A percentile compares a stretch with the other conserved stretches of the same genome.
phyloP scores from a whole-genome alignment of 306 rosid species.

The Pterocarpus santalinus region DNA sequence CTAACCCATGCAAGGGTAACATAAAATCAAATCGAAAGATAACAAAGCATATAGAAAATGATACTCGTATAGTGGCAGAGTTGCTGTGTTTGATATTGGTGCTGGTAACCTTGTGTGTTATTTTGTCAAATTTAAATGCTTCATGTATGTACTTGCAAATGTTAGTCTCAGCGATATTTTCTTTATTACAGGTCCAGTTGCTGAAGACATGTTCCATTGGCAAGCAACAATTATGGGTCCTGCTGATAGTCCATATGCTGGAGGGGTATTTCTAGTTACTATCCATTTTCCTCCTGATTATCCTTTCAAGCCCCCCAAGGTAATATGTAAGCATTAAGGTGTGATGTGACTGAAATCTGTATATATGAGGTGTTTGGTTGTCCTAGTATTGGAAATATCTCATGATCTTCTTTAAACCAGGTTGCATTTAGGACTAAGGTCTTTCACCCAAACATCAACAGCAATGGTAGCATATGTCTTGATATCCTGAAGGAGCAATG shows the following conservation, averaged over 20 bases:
- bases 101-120: not conserved
- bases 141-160: not conserved
- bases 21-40: not conserved
- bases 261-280: constrained; percentile 77
- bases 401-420: constrained; percentile 30
- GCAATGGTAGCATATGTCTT: constrained; percentile 83
- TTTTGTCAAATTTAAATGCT: constrained; percentile 7
- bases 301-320: constrained; percentile 89
- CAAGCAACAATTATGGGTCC: constrained; percentile 85
- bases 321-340: constrained; percentile 30
- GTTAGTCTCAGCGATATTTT: not conserved
- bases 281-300: constrained; percentile 77
- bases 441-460: constrained; percentile 76
- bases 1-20: too few relatives aligned
- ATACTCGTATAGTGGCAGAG: not conserved
- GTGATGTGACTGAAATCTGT: not conserved
- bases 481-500: constrained; percentile 82
- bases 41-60: not conserved
- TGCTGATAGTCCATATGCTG: constrained; percentile 77
- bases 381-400: constrained; percentile 28
- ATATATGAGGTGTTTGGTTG: not conserved
- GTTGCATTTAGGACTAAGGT: constrained; percentile 88
- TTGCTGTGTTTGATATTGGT: not conserved
- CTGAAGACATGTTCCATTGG: constrained; percentile 85
- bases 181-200: constrained; percentile 67